Base-by-base conservation (phyloP, 2,329 filamentous ascomycete species). In the Ambrosiella xylebori region DNA sequence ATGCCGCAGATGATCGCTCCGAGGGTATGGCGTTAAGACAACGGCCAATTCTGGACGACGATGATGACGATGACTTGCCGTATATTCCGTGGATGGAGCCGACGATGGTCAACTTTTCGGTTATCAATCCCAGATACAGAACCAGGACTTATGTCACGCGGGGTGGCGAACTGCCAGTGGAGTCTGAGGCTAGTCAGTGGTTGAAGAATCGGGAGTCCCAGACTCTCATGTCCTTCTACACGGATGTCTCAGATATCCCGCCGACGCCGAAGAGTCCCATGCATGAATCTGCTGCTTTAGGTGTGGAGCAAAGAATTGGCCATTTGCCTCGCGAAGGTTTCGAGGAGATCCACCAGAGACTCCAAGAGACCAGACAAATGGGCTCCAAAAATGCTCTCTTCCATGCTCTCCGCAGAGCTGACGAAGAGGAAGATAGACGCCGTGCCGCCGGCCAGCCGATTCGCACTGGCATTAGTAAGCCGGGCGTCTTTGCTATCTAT, bases 1-100 rank as follows among this genome's bases (percentile, higher is more conserved):
- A 89, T 67, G 84, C 84, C 3, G 78, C 78, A 37, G 85, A 89
- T 66, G 83, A 87, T 64, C 81, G 81, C 54, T 82, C 81, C 4
- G 86, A 87, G 65, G 84, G 86, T 54, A 81, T 85, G 73, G 81
- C 84, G 63, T 71, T 83, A 56, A 83, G 81, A 64, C 74, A 76
- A 62, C 72, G 76, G n/a, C 68, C 67, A 17, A 73, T 74, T 36
- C 71, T 74, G 50, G 77, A 80, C 1, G 78, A 82, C 0, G 77
- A 82, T 9, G 76, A 79, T 2, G 79, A 84, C 0, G 77, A 79
- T 27, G 77, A 80, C 57, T 65, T 75, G 52, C 73, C 74, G 4
- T 74, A 78, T 58, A 71, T 74, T 57, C 71, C 78, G 55, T 79
- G 81, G 75, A 65, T 72, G 45, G 71, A 74, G 19, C 77, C 77